Percentiles rank a stretch among this genome's conserved stretches.
These are phyloP conservation scores for Alternaria brassicicola DNA, from an alignment of 2,329 filamentous ascomycete genomes.

Conservation along the genomic window DNA sequence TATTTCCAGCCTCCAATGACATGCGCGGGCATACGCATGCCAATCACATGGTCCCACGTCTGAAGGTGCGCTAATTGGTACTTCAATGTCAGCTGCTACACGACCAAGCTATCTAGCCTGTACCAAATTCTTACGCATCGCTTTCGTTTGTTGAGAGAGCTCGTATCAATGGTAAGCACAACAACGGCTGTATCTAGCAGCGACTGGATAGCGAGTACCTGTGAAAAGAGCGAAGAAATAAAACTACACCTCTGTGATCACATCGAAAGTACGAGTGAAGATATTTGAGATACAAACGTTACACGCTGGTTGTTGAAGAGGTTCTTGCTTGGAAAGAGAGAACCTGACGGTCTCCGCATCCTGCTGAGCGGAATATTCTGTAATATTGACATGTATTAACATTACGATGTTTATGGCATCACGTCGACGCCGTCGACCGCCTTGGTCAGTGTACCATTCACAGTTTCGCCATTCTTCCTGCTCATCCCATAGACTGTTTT, in stretches of 20 bases:
- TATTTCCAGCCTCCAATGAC: conserved; percentile 21
- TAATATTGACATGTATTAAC: not conserved
- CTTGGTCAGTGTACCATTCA: conserved; percentile 27
- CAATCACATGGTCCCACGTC: conserved; percentile 9
- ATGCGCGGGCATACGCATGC: conserved; percentile 13
- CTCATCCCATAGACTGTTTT: conserved; percentile 37
- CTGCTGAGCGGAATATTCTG: not conserved
- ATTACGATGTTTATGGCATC: conserved; percentile 19
- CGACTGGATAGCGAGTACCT: not conserved
- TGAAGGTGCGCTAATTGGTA: not conserved
- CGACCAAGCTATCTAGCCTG: not conserved
- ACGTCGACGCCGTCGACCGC: conserved; percentile 25
- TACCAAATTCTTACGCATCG: not conserved
- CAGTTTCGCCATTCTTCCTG: conserved; percentile 25
- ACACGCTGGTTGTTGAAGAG: not conserved
- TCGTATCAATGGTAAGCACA: not conserved
- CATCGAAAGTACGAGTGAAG: not conserved
- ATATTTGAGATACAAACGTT: not conserved
- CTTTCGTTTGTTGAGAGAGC: not conserved
- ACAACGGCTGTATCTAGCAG: not conserved
- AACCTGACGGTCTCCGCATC: not conserved
- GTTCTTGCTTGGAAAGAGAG: not conserved
- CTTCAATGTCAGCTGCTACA: not conserved
- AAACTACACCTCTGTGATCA: not conserved
- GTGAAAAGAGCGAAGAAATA: not conserved